Evolutionary conservation across 345 rosid species (phyloP), one percentile per base, ranked within the genome.

Genomic region (Salix caprea): DNA sequence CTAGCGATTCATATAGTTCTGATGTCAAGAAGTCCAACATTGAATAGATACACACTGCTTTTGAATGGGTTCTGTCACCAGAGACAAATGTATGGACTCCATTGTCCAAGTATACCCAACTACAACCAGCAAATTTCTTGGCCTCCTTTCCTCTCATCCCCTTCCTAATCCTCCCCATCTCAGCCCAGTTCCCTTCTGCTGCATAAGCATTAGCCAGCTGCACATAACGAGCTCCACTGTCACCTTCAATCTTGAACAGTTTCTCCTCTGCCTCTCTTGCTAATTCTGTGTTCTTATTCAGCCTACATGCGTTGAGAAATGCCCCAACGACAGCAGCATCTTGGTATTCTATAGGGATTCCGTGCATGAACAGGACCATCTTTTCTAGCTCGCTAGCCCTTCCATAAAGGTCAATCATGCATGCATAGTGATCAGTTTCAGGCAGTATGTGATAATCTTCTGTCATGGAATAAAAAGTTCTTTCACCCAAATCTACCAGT

Each of bases 361-460:
- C 75, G 76, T 80, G 76, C 89, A 91, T 80, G 73, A 91, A 83
- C 37, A 56, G 81, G 34, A 78, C 76, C 4, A 88, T 94, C 75
- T 92, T 91, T 61, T 91, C 91, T 67, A 91, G 78, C 65, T 56
- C 85, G 75, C 85, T 86, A 68, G 90, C 89, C 80, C 94, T 90
- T 58, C 97, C 97, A 74, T 91, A 94, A 48, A 94, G 85, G 86
- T 94, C 96, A 54, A 94, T 87, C 96, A 94, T 89, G 78, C 97
- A 91, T 13, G 92, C 86, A 71, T 86, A 90, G 75, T 94, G 98
- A 78, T 86, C 90, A 7, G 67, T 85, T 74, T 89, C 85, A 2
- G 98, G 96, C 54, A 73, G 37, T 77, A 94, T 84, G 39, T 79
- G 68, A 73, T 82, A 83, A 67, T 75, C 77, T 82, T 83, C 86